These are phyloP conservation scores for Polychaeton citri DNA, from an alignment of 2,329 filamentous ascomycete genomes.

Conservation along the genomic window DNA sequence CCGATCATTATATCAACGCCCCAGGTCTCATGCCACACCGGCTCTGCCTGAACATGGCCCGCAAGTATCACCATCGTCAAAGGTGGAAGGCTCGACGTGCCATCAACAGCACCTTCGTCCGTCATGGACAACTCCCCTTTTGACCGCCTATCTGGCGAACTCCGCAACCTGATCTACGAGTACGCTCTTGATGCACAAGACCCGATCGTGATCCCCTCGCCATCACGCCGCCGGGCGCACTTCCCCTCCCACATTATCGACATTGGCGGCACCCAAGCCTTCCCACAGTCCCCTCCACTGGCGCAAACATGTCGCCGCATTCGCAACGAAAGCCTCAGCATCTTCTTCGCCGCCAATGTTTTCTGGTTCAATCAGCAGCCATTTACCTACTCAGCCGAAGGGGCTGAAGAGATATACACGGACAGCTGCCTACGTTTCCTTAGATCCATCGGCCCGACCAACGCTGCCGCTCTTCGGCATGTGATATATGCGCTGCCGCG, in stretches of 20 bases:
- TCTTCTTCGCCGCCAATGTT: constrained; percentile 9
- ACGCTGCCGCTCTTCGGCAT: neutral
- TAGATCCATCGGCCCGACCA: neutral
- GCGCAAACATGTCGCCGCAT: constrained; percentile 7
- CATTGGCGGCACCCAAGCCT: neutral
- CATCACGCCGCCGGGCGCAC: neutral
- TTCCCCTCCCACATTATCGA: neutral
- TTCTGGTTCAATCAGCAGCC: constrained; percentile 3
- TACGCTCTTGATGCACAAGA: constrained; percentile 2
- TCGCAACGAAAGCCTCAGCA: constrained; percentile 6
- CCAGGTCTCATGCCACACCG: no score
- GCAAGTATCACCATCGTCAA: no score
- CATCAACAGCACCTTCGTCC: neutral
- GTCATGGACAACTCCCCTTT: constrained; percentile 4
- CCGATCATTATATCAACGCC: no score
- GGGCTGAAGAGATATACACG: neutral
- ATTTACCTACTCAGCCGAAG: neutral
- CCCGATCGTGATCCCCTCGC: neutral
- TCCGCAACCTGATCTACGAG: constrained; percentile 9
- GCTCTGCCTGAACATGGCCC: no score
- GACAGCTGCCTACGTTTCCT: neutral
- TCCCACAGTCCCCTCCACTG: neutral
- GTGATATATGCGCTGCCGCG: neutral
- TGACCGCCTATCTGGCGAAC: constrained; percentile 3
- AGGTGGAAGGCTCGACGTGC: no score